These are phyloP conservation scores for Trichosporon ovoides DNA, from an alignment of 1,284 basidiomycete genomes.

Conservation along the genomic window DNA sequence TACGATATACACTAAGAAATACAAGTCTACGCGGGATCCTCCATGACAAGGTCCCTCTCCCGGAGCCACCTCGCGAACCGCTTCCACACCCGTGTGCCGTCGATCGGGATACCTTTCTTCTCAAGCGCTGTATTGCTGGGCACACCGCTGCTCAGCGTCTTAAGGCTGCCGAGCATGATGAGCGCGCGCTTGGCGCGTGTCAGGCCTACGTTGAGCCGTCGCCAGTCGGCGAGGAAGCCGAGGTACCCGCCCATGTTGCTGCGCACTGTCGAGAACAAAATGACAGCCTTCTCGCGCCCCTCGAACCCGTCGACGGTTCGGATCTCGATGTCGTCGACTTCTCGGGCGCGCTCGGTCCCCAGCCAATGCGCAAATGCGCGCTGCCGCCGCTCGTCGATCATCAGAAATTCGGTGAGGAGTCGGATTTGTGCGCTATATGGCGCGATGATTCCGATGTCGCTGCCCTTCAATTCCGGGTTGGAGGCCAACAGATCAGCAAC, in stretches of 20 bases:
- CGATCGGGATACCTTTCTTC: constrained; percentile 28
- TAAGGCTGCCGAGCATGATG: constrained; percentile 71
- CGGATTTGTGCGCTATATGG: constrained; percentile 79
- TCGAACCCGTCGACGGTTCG: constrained; percentile 92
- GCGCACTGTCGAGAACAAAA: constrained; percentile 84
- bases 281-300: constrained; percentile 84
- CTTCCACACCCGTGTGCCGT: constrained; percentile 39
- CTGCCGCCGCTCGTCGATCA: constrained; percentile 34
- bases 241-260: constrained; percentile 68
- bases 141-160: constrained; percentile 55
- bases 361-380: constrained; percentile 57
- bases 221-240: constrained; percentile 82
- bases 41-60: constrained; percentile 28
- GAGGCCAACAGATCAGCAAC: constrained; percentile 68
- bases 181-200: constrained; percentile 77
- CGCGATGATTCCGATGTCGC: constrained; percentile 79
- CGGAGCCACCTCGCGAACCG: constrained; percentile 33
- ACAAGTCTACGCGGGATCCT: constrained; percentile 14
- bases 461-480: constrained; percentile 65
- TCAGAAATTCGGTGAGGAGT: constrained; percentile 60
- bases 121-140: constrained; percentile 22
- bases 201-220: constrained; percentile 80
- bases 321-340: constrained; percentile 65
- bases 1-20: neutral
- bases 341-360: constrained; percentile 60